Base-by-base conservation (phyloP, 768 basidiomycete species). In the Phylloporus arenicola region DNA sequence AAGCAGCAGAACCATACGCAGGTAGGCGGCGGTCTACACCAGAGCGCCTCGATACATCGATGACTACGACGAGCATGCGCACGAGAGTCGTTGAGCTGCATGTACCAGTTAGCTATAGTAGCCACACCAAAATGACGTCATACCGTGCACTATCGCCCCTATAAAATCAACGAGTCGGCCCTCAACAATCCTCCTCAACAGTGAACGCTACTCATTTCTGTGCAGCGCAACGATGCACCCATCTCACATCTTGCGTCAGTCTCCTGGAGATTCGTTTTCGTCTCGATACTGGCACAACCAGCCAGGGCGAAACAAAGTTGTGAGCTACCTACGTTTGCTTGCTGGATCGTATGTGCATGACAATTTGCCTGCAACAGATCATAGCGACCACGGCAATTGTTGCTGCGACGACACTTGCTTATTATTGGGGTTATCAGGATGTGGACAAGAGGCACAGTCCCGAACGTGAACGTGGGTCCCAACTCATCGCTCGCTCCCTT, bases 351-450 rank as follows among this genome's bases (percentile, higher is more conserved):
- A 17, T 12, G 17, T 19, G 25, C 17, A 8, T 16, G 1, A 43
- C 29, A 19, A 5, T n/a, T 20, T 16, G 13, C 27, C n/a, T 45
- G 41, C 34, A n/a, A 37, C 22, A 69, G 68, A 43, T 70, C 13
- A 64, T 70, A 8, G 65, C 61, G 19, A 57, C 60, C 8, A 59
- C 60, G 1, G 58, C 56, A 24, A n/a, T 69, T 31, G 6, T 69
- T 19, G 64, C 61, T 9, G 56, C 61, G 31, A 62, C 68, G 27
- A 64, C 60, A 19, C 58, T 68, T 35, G 67, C 65, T 31, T 70
- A 69, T 52, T 69, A 69, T 27, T 70, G 69, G 68, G 68, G 65
- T 13, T 69, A 69, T 54, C 68, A 61, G 24, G 69, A 61, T 27
- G 58, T 69, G 41, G 68, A 69, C 8, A 64, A 55, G 46, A 67